Percentiles rank a stretch among this genome's conserved stretches.
Evolutionary conservation across 73 alveolate species (phyloP).

Genomic region (Durusdinium trenchii): DNA sequence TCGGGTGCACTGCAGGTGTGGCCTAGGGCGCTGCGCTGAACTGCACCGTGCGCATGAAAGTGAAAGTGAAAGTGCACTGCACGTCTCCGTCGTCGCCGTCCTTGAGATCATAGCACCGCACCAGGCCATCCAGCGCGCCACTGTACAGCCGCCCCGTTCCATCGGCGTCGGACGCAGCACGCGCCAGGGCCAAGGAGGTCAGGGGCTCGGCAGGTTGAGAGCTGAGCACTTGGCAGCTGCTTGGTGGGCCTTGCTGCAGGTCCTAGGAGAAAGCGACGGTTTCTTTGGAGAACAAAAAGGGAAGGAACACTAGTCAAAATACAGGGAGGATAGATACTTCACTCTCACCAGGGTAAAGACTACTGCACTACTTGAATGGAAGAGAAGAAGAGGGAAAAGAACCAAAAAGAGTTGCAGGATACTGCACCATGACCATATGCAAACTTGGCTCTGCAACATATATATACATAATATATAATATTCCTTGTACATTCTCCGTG

Average conservation of each 20-base stretch:
- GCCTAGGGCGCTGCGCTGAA: no score
- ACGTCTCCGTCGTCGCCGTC: no score
- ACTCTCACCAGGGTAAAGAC: background rate
- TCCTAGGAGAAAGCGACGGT: background rate
- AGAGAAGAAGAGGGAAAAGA: no score
- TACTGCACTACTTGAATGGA: no score
- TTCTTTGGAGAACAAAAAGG: background rate
- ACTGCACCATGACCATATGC: no score
- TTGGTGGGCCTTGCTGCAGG: background rate
- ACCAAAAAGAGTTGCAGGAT: no score
- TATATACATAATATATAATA: no score
- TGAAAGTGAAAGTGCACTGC: no score
- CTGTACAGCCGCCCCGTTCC: conserved; percentile 46
- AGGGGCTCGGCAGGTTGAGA: conserved; percentile 60
- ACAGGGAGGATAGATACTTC: background rate
- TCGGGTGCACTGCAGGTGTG: no score
- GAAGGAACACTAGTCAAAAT: background rate
- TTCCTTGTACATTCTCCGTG: no score
- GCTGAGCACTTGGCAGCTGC: background rate
- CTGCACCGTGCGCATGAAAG: no score
- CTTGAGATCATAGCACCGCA: conserved; percentile 76
- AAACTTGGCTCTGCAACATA: no score
- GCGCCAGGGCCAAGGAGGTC: conserved; percentile 55
- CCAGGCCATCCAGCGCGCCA: conserved; percentile 66
- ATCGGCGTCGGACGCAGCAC: conserved; percentile 6